Base-by-base conservation (phyloP, 2,329 filamentous ascomycete species). In the Rhynchosporium secalis region DNA sequence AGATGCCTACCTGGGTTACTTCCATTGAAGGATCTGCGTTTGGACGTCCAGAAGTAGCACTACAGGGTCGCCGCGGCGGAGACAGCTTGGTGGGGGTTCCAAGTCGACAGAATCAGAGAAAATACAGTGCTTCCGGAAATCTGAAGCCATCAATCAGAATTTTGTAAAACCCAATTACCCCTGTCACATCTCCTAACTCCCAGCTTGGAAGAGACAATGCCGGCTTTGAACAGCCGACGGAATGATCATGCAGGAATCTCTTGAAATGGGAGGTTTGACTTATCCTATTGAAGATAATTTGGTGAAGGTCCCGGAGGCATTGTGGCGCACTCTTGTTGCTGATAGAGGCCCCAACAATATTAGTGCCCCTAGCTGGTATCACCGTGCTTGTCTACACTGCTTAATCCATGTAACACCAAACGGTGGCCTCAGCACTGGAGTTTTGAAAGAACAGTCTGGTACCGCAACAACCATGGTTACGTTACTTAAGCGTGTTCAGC, bases 291-390 rank as follows among this genome's bases (percentile, higher is more conserved):
- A 28, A 3, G 38, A 57, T 51, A 7, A 33, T 4, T 4, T 29
- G 9, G 49, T 56, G 7, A 47, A 61, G 9, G 52, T 57, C 15
- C 61, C 61, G 1, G 65, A 66, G 9, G 13, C 45, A 13, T 31
- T 67, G 4, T 69, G 67, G 67, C 62, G 67, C 5, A 69, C 65
- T 2, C 13, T 69, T 1, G 65, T 69, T 28, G 67, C 64, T 15
- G 61, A 67, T 38, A 58, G 67, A n/a, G 67, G 62, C 1, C 61
- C 61, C 29, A 47, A 65, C 31, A 64, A 62, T 3, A 62, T 20
- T 0, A 67, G 56, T 56, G 41, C 65, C 4, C 65, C 63, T 3
- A 58, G 28, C 38, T 69, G 65, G 65, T 69, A 67, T 56, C 54
- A 45, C 13, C 62, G 61, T 43, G 65, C 64, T 12, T 69, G 65